phyloP scores from a whole-genome alignment of 805 yeast genomes.

The Yamadazyma insecticola region DNA sequence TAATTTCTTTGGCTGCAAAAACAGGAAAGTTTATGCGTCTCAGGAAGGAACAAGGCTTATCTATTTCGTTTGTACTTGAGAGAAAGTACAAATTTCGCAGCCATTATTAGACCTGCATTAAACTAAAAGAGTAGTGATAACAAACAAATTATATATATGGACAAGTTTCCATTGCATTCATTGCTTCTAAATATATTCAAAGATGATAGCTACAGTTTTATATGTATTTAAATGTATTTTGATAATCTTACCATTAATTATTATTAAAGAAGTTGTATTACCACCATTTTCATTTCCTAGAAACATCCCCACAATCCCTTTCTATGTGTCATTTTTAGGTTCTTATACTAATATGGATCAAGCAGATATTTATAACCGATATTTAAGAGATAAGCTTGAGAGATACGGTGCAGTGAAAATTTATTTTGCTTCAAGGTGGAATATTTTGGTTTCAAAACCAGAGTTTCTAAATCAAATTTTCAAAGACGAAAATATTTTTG shows the following conservation, averaged over 20 bases:
- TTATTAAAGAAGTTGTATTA: constrained; percentile 13
- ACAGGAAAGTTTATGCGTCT: no score
- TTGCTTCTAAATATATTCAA: no score
- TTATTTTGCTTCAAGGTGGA: constrained; percentile 61
- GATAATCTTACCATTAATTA: constrained; percentile 2
- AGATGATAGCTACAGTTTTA: no score
- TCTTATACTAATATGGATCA: constrained; percentile 44
- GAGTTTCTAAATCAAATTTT: constrained; percentile 42
- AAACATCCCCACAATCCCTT: constrained; percentile 58
- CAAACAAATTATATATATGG: no score
- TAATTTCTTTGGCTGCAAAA: no score
- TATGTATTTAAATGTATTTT: no score
- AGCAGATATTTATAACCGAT: constrained; percentile 38
- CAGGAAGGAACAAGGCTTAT: no score
- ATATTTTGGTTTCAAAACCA: constrained; percentile 49
- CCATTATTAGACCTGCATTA: no score
- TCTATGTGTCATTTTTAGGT: constrained; percentile 51
- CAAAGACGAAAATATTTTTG: constrained; percentile 45
- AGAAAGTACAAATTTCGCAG: no score
- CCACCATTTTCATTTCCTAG: constrained; percentile 51
- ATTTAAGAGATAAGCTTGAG: constrained; percentile 41
- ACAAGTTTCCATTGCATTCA: no score
- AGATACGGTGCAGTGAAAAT: constrained; percentile 55
- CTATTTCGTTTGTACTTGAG: no score
- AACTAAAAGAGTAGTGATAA: no score